Base-by-base conservation (phyloP, 2,329 filamentous ascomycete species). In the Harringtonia aguacate region DNA sequence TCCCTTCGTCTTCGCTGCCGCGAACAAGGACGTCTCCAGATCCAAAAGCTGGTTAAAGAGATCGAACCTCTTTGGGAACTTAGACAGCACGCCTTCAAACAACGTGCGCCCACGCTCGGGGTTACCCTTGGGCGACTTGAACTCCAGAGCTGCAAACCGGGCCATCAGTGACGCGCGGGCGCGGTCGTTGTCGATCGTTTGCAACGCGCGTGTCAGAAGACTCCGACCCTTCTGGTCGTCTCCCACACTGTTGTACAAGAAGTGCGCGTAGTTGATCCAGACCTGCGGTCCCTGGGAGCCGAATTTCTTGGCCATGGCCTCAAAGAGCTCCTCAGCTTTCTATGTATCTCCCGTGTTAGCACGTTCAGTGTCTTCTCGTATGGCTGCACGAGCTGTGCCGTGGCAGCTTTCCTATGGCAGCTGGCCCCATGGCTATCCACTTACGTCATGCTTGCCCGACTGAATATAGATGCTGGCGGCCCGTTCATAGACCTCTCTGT, bases 391-490 rank as follows among this genome's bases (percentile, higher is more conserved):
- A n/a, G n/a, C n/a, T n/a, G n/a, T n/a, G n/a, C n/a, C n/a, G n/a
- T n/a, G n/a, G n/a, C n/a, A n/a, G n/a, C 4, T 30, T 18, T 30
- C 27, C 37, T 39, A 8, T 29, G n/a, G n/a, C n/a, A n/a, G 21
- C 14, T 37, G 15, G 20, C 21, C 21, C 36, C 24, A 10, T 12
- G 14, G 3, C 38, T 39, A 3, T 27, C n/a, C 3, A 54, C 80
- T 71, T 79, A 89, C 86, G 62, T 83, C 77, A 56, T 81, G 72
- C 69, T 94, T 95, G 55, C 81, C 81, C 24, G 88, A 88, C 58
- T 92, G 85, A 54, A 97, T 94, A 67, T 94, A 95, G 60, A 95
- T 95, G 64, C 86, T 95, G 46, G 86, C 84, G 57, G 97, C 73
- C 50, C 86, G 81, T 64, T 94, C 84, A 61, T 94, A 82, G 50